Percentiles rank a stretch among this genome's conserved stretches.
phyloP scores from a whole-genome alignment of 2,329 filamentous ascomycete genomes.

The Rhynchosporium graminicola region DNA sequence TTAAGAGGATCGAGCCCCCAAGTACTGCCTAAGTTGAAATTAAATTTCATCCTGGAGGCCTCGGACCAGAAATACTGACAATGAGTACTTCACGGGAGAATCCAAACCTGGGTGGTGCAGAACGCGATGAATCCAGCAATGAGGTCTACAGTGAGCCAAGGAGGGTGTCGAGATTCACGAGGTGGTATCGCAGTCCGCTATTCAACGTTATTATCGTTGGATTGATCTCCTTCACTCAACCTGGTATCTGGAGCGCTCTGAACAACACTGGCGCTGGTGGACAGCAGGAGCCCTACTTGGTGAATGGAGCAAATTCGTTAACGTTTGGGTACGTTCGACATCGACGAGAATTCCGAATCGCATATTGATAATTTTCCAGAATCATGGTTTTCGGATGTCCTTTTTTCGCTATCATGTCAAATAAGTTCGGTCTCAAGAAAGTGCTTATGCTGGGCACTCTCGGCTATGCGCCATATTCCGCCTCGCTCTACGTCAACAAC shows the following conservation, averaged over 20 bases:
- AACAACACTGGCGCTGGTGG: constrained; percentile 72
- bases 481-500: constrained; percentile 70
- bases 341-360: background rate
- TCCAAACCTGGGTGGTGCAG: constrained; percentile 7
- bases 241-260: constrained; percentile 73
- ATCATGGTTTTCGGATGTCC: constrained; percentile 71
- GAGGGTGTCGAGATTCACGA: constrained; percentile 39
- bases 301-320: constrained; percentile 66
- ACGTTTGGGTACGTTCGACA: constrained; percentile 54
- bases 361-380: constrained; percentile 31
- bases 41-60: background rate
- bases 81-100: background rate
- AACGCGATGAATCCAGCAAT: background rate
- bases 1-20: background rate
- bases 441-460: constrained; percentile 68
- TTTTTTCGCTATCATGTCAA: constrained; percentile 62
- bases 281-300: constrained; percentile 60
- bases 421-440: constrained; percentile 68
- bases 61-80: background rate
- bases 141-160: constrained; percentile 9
- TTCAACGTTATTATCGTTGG: constrained; percentile 72
- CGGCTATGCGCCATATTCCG: constrained; percentile 70
- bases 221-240: constrained; percentile 67
- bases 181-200: constrained; percentile 69
- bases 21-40: background rate